These are phyloP conservation scores for Penicillium diatomitis DNA, from an alignment of 495 filamentous ascomycete species.

Conservation along the genomic window DNA sequence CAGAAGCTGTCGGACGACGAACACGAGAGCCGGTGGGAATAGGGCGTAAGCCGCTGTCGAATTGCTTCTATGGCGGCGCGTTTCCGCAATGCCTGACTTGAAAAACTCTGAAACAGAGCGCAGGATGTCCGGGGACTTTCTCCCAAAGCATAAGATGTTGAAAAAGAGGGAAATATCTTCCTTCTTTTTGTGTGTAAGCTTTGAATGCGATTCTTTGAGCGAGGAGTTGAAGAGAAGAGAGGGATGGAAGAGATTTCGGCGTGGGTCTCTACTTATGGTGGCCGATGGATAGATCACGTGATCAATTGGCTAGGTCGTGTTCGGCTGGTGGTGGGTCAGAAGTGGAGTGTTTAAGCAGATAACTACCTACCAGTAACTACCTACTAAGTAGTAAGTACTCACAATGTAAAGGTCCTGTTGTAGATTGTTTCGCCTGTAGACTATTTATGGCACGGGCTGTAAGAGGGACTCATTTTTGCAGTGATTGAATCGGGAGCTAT, in stretches of 20 bases:
- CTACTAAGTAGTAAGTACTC: too few species aligned
- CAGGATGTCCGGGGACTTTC: conserved; percentile 99
- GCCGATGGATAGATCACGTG: conserved; percentile 12
- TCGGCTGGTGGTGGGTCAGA: conserved; percentile 10
- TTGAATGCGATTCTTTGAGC: conserved; percentile 99
- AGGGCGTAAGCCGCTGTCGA: conserved; percentile 60
- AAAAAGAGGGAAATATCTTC: conserved; percentile 6
- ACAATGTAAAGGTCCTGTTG: too few species aligned
- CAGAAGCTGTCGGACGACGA: conserved; percentile 24
- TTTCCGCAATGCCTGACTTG: conserved; percentile 69
- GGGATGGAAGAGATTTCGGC: conserved; percentile 8
- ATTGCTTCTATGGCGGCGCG: conserved; percentile 98
- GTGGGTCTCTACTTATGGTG: conserved; percentile 18
- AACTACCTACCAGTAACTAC: too few species aligned
- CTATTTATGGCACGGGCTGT: too few species aligned
- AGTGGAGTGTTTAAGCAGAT: neutral
- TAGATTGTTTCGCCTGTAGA: neutral
- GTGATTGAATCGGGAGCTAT: too few species aligned
- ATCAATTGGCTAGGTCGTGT: conserved; percentile 9
- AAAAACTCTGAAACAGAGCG: conserved; percentile 25
- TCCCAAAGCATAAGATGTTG: conserved; percentile 69
- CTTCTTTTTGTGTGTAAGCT: conserved; percentile 84
- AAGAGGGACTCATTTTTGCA: too few species aligned
- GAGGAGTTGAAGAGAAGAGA: conserved; percentile 60
- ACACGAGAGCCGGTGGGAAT: conserved; percentile 30